A percentile compares a stretch with the other conserved stretches of the same genome.
Evolutionary conservation across 2,329 filamentous ascomycete species (phyloP).

Genomic region (Phialophora tarda): DNA sequence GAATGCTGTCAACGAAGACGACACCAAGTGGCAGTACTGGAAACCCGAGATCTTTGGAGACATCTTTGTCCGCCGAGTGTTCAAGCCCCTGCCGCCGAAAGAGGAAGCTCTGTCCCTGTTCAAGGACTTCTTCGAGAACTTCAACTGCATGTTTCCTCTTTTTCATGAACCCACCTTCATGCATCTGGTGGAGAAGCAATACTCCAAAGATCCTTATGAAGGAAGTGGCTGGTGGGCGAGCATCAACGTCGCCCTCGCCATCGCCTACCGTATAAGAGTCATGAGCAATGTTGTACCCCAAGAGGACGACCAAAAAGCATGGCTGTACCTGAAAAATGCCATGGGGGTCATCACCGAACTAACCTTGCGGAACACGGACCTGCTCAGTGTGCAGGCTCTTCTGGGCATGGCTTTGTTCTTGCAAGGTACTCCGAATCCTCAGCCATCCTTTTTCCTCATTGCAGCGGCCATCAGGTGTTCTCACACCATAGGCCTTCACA

Average conservation of each 20-base stretch:
- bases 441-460: constrained; percentile 89
- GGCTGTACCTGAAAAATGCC: constrained; percentile 95
- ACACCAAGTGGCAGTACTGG: constrained; percentile 97
- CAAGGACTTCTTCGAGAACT: constrained; percentile 96
- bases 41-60: constrained; percentile 97
- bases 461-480: constrained; percentile 88
- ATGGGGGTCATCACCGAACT: constrained; percentile 91
- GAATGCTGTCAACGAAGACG: constrained; percentile 72
- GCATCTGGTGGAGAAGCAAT: constrained; percentile 93
- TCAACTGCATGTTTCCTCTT: constrained; percentile 97
- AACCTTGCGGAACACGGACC: constrained; percentile 93
- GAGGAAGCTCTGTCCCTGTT: constrained; percentile 85
- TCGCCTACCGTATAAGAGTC: constrained; percentile 86
- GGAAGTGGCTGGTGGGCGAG: constrained; percentile 99
- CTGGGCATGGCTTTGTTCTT: constrained; percentile 93
- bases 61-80: constrained; percentile 83
- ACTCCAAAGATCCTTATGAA: constrained; percentile 88
- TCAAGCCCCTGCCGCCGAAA: constrained; percentile 81
- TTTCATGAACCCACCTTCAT: constrained; percentile 99
- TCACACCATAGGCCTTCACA: constrained; percentile 94
- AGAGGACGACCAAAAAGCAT: constrained; percentile 92
- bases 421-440: constrained; percentile 94
- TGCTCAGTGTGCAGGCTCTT: constrained; percentile 91
- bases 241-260: constrained; percentile 90
- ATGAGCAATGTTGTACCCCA: constrained; percentile 92